A percentile compares a stretch with the other conserved stretches of the same genome.
phyloP scores from a whole-genome alignment of 129 eudicot genomes.

The Apium graveolens region DNA sequence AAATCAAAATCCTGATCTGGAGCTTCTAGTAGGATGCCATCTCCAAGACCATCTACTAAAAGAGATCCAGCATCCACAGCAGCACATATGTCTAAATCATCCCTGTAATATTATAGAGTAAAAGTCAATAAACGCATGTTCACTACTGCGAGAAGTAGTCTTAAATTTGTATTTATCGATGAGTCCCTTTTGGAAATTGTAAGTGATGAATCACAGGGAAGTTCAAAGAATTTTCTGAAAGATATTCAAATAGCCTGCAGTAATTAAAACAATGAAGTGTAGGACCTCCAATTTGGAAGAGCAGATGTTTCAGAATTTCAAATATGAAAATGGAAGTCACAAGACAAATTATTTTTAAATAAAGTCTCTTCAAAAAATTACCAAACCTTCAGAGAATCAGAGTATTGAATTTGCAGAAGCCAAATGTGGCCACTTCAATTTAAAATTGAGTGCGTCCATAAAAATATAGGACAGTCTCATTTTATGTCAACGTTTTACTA shows the following conservation, averaged over 20 bases:
- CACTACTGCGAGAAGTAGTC: neutral
- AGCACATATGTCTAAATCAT: conserved; percentile 82
- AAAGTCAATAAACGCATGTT: neutral
- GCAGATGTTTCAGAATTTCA: neutral
- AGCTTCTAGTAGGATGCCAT: conserved; percentile 83
- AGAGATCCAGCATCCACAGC: conserved; percentile 89
- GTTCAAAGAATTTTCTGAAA: conserved; percentile 61
- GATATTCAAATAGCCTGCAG: conserved; percentile 83
- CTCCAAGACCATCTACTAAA: conserved; percentile 95
- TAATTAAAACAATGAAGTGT: conserved; percentile 10
- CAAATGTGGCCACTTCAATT: neutral
- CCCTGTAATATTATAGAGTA: conserved; percentile 42
- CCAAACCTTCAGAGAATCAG: neutral
- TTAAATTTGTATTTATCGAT: conserved; percentile 38
- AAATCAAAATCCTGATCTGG: conserved; percentile 85
- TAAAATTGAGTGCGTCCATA: neutral
- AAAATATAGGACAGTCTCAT: neutral
- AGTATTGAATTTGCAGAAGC: neutral
- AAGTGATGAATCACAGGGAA: conserved; percentile 96
- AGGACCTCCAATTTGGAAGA: neutral
- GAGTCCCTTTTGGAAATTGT: conserved; percentile 56
- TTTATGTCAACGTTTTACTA: neutral
- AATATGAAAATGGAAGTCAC: neutral
- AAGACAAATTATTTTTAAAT: neutral
- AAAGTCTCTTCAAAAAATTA: neutral